Base-by-base conservation (phyloP, 495 filamentous ascomycete species). In the Aspergillus cavernicola region DNA sequence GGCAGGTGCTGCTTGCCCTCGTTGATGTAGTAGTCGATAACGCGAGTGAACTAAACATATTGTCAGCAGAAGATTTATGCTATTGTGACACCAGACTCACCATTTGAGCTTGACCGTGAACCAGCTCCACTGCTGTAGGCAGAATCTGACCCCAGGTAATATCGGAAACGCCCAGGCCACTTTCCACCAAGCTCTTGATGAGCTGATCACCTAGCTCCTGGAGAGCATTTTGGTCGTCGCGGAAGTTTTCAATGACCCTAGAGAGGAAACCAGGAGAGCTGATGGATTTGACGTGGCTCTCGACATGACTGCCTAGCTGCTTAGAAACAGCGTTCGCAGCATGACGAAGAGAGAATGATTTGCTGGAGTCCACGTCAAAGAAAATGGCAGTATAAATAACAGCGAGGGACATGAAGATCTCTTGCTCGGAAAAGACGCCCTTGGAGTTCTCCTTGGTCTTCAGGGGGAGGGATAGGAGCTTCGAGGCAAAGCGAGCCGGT, bases 1-100 rank as follows among this genome's bases (percentile, higher is more conserved):
- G 80, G 71, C 6, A 85, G 65, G 57, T 89, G 75, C 20, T 68
- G 42, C 33, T 75, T 71, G 52, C 82, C 81, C 12, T 78, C 71
- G 0, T 77, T 78, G 23, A 90, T 72, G 71, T 89, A 95, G 73
- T 83, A 92, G 62, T 95, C 89, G 10, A 92, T 77, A 10, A 88
- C 78, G 68, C 89, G 85, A 8, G 87, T 84, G 58, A 93, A 86
- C 68, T 72, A 43, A 19, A 28, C 13, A 16, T n/a, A n/a, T n/a
- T n/a, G 32, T 53, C 6, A 54, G 50, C 38, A 13, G 6, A 13
- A 9, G 22, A 1, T 16, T 6, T 3, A 29, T 10, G n/a, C 11
- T 9, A 13, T 7, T 1, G 35, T 12, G 13, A 15, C 11, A 19
- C 6, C 23, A 15, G 23, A 52, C 66, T 58, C 59, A 75, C 69